Evolutionary conservation across 2,329 filamentous ascomycete genomes (phyloP).

Genomic region (Diaporthe caulivora): DNA sequence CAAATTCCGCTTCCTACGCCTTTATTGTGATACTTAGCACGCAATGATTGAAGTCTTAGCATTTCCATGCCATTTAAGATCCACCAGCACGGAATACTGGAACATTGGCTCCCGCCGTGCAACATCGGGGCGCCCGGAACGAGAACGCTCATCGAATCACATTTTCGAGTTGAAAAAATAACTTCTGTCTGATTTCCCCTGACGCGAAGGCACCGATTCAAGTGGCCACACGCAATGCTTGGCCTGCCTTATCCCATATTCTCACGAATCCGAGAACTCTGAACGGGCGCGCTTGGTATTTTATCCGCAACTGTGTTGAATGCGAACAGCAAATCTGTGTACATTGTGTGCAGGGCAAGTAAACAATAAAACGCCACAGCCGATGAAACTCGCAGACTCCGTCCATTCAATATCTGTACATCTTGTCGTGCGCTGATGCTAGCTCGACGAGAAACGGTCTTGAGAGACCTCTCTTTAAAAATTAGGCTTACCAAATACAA

Average conservation of each 20-base stretch:
- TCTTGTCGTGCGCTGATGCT: background rate
- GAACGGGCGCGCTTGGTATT: background rate
- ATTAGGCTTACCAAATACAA: no score
- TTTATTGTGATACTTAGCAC: no score
- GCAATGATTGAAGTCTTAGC: no score
- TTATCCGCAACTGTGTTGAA: no score
- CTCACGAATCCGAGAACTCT: background rate
- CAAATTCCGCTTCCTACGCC: no score
- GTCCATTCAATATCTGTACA: background rate
- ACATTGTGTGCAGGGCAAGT: no score
- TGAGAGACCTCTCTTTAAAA: background rate
- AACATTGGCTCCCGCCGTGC: background rate
- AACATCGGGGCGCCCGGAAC: background rate
- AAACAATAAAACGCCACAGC: no score
- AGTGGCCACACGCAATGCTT: background rate
- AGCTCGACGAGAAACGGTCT: background rate
- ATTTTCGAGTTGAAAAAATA: background rate
- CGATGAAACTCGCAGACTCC: slow-evolving; percentile 3
- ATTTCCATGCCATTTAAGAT: no score
- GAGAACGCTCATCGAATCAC: background rate
- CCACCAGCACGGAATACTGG: no score
- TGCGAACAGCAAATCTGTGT: no score
- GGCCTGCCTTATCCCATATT: slow-evolving; percentile 6
- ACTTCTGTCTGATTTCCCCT: slow-evolving; percentile 1
- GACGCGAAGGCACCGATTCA: background rate